These are phyloP conservation scores for Blastomyces silverae DNA, from an alignment of 2,329 filamentous ascomycete genomes.

Conservation along the genomic window DNA sequence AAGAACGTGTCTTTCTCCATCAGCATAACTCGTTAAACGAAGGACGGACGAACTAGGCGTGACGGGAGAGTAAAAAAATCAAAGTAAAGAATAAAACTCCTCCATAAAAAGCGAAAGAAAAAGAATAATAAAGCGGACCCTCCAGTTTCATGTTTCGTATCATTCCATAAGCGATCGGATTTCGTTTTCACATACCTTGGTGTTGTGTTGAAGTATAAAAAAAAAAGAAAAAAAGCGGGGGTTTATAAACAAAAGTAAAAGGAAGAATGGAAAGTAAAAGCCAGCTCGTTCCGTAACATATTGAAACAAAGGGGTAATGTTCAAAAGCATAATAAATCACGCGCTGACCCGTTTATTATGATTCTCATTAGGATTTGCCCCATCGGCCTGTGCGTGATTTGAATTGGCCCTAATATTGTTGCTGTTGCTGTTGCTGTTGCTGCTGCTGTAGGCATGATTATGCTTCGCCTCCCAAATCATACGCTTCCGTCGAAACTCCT, in stretches of 20 bases:
- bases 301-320: not conserved
- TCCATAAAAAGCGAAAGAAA: not conserved
- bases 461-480: constrained; percentile 43
- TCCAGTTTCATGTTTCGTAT: constrained; percentile 1
- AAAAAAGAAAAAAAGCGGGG: not conserved
- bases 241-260: not conserved
- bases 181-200: constrained; percentile 1
- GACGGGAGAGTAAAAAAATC: not conserved
- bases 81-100: not conserved
- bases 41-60: not conserved
- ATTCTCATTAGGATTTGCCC: not conserved
- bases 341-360: constrained; percentile 6
- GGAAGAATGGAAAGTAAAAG: not conserved
- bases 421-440: not conserved
- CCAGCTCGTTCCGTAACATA: not conserved
- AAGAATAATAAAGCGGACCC: not conserved
- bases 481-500: constrained; percentile 44
- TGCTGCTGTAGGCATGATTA: not conserved
- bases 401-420: not conserved
- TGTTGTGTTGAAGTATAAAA: not conserved
- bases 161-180: not conserved
- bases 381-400: not conserved
- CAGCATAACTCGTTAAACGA: not conserved
- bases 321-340: not conserved
- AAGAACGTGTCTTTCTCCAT: not conserved